These are phyloP conservation scores for Epichloe bromicola DNA, from an alignment of 2,329 filamentous ascomycete species.

Conservation along the genomic window DNA sequence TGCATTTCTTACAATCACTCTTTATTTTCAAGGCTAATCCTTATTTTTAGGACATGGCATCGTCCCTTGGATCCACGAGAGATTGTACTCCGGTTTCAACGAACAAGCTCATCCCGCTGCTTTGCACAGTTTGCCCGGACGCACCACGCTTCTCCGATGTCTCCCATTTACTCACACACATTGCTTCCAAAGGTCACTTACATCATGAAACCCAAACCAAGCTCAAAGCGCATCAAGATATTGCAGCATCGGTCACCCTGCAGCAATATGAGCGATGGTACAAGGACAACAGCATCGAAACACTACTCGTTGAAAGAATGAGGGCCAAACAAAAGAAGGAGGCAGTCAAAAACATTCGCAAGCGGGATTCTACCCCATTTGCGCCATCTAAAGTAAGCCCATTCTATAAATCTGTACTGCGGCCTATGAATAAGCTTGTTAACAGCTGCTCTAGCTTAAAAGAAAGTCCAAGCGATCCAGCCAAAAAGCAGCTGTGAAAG, in stretches of 20 bases:
- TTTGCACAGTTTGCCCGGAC: slow-evolving; percentile 74
- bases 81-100: slow-evolving; percentile 11
- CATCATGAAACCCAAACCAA: slow-evolving; percentile 72
- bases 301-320: slow-evolving; percentile 65
- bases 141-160: slow-evolving; percentile 74
- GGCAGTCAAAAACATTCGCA: slow-evolving; percentile 37
- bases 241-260: slow-evolving; percentile 48
- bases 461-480: slow-evolving; percentile 16
- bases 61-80: slow-evolving; percentile 13
- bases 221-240: slow-evolving; percentile 55
- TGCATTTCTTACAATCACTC: slow-evolving; percentile 3
- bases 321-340: slow-evolving; percentile 61
- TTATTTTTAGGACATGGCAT: slow-evolving; percentile 24
- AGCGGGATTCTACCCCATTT: slow-evolving; percentile 11
- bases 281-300: slow-evolving; percentile 52
- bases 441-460: slow-evolving; percentile 12
- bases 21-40: slow-evolving; percentile 9
- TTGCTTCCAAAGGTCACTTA: slow-evolving; percentile 85
- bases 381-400: slow-evolving; percentile 12
- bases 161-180: slow-evolving; percentile 83
- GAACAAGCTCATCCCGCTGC: slow-evolving; percentile 45
- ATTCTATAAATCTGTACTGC: too few species aligned
- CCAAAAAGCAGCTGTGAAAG: slow-evolving; percentile 14
- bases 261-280: slow-evolving; percentile 71
- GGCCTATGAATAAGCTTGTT: neutral